Evolutionary conservation across 2,329 filamentous ascomycete species (phyloP), one percentile per base, ranked within the genome.

Genomic region (Talaromyces sp.): DNA sequence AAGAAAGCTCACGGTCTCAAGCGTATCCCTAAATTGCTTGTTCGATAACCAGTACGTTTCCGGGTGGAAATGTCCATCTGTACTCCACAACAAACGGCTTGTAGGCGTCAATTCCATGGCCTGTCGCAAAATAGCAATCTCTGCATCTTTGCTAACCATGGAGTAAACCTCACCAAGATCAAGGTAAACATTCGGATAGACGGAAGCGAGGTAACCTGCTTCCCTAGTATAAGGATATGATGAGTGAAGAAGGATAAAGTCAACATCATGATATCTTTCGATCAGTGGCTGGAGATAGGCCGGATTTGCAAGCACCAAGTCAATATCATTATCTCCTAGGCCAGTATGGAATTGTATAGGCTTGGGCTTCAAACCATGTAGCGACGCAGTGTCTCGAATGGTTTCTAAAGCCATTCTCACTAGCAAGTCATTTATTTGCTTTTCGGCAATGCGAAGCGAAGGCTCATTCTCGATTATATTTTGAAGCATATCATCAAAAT

Each of bases 161-260:
- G 91, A 91, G 66, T 95, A 96, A 0, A 95, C 89, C 72, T 93
- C 89, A 0, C 92, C 91, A 62, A 96, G 86, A 72, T 96, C 92
- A 13, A 92, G 86, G 73, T 92, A 95, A 1, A 91, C 90, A 72
- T 96, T 94, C 27, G 85, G 82, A 73, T 93, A 95, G 24, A 90
- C 87, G 0, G 86, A 86, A 0, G 92, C 90, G 22, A 96, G 82
- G 73, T 94, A 96, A 0, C 89, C 91, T 0, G 89, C 86, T 76
- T 95, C 90, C 43, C 88, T 85, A 0, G 89, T 92, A 72, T 90
- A 95, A 0, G 92, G 92, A 73, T 96, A 96, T 2, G 90, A 86
- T 0, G 91, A 88, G 73, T 96, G 91, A 2, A 96, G 84, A 9
- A 96, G 79, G 2, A 96, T 89, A 63, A 96, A 89, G 0, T 90